These are phyloP conservation scores for Chytriomyces confervae DNA, from an alignment of 192 early-diverging fungal genomes.

Conservation along the genomic window DNA sequence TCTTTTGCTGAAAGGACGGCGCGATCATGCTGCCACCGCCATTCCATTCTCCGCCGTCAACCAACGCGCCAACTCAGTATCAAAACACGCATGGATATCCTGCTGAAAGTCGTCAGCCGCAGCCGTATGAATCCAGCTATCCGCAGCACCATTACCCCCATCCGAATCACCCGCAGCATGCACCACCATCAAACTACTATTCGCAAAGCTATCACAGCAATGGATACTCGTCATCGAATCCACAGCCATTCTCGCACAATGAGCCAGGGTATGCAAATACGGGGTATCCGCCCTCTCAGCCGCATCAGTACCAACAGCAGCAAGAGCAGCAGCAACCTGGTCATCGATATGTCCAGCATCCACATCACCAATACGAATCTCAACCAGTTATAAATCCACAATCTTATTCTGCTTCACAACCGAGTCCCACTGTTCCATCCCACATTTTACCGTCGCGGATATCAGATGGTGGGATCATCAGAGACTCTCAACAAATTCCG, in stretches of 20 bases:
- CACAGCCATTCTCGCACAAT: no score
- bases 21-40: no score
- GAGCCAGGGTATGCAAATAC: neutral
- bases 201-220: neutral
- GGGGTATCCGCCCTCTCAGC: neutral
- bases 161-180: neutral
- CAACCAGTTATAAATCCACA: neutral
- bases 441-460: no score
- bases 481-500: neutral
- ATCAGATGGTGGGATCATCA: no score
- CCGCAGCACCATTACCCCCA: neutral
- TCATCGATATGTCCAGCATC: neutral
- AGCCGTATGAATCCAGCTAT: neutral
- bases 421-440: neutral
- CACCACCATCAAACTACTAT: neutral
- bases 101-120: no score
- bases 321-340: neutral
- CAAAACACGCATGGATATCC: no score
- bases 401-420: neutral
- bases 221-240: no score
- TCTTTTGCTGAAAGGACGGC: no score
- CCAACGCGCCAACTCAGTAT: no score
- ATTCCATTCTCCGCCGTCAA: no score
- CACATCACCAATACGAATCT: neutral
- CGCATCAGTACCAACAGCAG: slow-evolving; percentile 14